Evolutionary conservation across 176 grass and related monocot genomes (phyloP).

Genomic region (Echinochloa phyllopogon): DNA sequence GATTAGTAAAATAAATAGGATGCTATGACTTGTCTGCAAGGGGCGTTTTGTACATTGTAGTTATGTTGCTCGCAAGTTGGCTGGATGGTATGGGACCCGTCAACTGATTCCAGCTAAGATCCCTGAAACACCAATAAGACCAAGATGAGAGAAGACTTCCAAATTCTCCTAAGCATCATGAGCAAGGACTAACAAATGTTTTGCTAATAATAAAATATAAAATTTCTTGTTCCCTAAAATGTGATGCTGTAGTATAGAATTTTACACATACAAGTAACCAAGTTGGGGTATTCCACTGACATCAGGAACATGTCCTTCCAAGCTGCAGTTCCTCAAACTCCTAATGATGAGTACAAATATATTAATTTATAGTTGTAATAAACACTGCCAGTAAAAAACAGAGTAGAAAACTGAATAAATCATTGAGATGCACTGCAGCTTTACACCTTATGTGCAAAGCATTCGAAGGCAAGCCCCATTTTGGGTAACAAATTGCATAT

Average conservation of each 20-base stretch:
- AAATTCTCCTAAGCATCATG: slow-evolving; percentile 28
- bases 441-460: slow-evolving; percentile 23
- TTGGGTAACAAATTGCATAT: background rate
- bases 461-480: background rate
- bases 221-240: slow-evolving; percentile 6
- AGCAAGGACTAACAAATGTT: background rate
- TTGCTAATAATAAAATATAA: slow-evolving; percentile 16
- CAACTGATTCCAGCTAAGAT: slow-evolving; percentile 80
- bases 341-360: slow-evolving; percentile 45
- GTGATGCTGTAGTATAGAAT: slow-evolving; percentile 15
- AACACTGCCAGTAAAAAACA: background rate
- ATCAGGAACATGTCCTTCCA: slow-evolving; percentile 67
- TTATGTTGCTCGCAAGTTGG: slow-evolving; percentile 64
- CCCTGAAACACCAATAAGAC: slow-evolving; percentile 54
- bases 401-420: slow-evolving; percentile 13
- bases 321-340: slow-evolving; percentile 88
- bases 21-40: background rate
- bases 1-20: slow-evolving; percentile 31
- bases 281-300: slow-evolving; percentile 65
- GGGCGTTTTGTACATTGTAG: slow-evolving; percentile 58
- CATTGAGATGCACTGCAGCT: background rate
- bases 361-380: slow-evolving; percentile 27
- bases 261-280: slow-evolving; percentile 68
- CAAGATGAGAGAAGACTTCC: slow-evolving; percentile 24
- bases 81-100: slow-evolving; percentile 63